Base-by-base conservation (phyloP, 768 basidiomycete genomes). In the Antrodiella citrinella region DNA sequence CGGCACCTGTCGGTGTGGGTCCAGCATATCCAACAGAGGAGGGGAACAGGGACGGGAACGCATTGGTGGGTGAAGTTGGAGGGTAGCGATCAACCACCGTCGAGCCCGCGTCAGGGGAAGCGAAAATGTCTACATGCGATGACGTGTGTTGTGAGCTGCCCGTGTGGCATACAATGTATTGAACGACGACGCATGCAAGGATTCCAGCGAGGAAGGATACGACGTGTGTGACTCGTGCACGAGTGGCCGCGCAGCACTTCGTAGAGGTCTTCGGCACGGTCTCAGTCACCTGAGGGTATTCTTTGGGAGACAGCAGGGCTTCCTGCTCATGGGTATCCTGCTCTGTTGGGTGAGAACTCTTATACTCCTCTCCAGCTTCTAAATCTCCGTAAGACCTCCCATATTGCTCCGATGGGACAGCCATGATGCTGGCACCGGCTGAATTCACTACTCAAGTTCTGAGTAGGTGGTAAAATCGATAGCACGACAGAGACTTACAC, bases 1-100 rank as follows among this genome's bases (percentile, higher is more conserved):
- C 87, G 5, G 82, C 87, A 15, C 87, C 87, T 0, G 87, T 92
- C 0, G 86, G 84, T 1, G 88, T 91, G 20, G 70, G 73, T 13
- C 90, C 90, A 2, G 83, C 71, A 61, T 90, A 81, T 30, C 90
- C 90, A 3, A 92, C 81, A 57, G 80, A 57, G 24, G 86, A 76
- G 3, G 90, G 90, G 64, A 92, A 92, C 22, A 86, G 57, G 0
- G 82, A 77, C 0, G 89, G 84, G 55, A 75, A 74, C 5, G 69
- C 72, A 57, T 91, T 91, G 15, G 86, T 89, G 0, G 89, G 86
- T 4, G 76, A 74, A 0, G 78, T 56, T 0, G 90, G 89, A 7
- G 90, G 90, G 63, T 77, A 90, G 19, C 78, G 62, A 64, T 90
- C 79, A 3, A 76, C 72, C 51, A 76, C 73, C 2, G 86, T 84